phyloP scores from a whole-genome alignment of 1,284 basidiomycete species.

The Golubevia pallescens region DNA sequence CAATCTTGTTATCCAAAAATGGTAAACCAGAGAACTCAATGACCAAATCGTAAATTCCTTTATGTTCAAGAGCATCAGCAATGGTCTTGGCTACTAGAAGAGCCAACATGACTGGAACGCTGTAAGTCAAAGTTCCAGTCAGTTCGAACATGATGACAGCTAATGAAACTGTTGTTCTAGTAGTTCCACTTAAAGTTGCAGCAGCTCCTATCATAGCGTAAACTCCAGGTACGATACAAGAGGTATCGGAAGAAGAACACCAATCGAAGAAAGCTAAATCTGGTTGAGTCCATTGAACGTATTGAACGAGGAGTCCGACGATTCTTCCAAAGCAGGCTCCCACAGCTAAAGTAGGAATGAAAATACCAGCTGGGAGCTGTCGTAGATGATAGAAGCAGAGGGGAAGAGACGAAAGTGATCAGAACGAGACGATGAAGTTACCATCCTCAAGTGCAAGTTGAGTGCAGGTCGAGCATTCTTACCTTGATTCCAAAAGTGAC shows the following conservation, averaged over 20 bases:
- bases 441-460: too few relatives aligned
- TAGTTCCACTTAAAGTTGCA: constrained; percentile 77
- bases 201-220: constrained; percentile 83
- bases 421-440: too few relatives aligned
- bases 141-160: constrained; percentile 98
- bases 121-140: constrained; percentile 90
- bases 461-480: too few relatives aligned
- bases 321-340: constrained; percentile 93
- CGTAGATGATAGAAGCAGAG: too few relatives aligned
- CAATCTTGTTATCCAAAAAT: constrained; percentile 86
- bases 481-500: constrained; percentile 84
- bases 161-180: constrained; percentile 80
- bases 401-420: too few relatives aligned
- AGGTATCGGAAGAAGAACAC: constrained; percentile 29
- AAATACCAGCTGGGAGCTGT: constrained; percentile 77
- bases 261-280: constrained; percentile 71
- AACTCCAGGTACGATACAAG: constrained; percentile 75
- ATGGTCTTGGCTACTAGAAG: constrained; percentile 88
- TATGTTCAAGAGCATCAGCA: constrained; percentile 83
- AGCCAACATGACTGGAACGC: constrained; percentile 87
- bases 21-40: constrained; percentile 76
- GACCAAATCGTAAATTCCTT: constrained; percentile 92
- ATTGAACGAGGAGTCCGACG: constrained; percentile 82
- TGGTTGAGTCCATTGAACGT: constrained; percentile 75
- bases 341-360: constrained; percentile 95